Evolutionary conservation across 2,329 filamentous ascomycete species (phyloP).

Genomic region (Sporothrix brunneoviolacea): DNA sequence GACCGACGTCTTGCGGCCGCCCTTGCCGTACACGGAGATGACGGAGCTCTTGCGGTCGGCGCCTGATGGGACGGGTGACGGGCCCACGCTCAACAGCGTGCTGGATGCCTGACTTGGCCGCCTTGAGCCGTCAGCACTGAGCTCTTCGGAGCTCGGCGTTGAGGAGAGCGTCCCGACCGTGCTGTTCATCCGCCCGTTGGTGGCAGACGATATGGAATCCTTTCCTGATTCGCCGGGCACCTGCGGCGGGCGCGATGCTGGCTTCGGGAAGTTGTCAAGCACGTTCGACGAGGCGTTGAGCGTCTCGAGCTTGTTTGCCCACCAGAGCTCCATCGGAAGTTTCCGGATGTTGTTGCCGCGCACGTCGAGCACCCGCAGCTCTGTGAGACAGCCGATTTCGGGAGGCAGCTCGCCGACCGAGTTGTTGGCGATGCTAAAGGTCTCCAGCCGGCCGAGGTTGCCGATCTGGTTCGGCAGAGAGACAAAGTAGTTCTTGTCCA

Average conservation of each 20-base stretch:
- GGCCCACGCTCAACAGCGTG: constrained; percentile 66
- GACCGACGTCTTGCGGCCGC: constrained; percentile 77
- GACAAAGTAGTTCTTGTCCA: constrained; percentile 95
- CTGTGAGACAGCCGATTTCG: constrained; percentile 80
- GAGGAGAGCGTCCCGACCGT: constrained; percentile 40
- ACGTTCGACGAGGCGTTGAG: constrained; percentile 96
- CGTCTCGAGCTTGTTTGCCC: constrained; percentile 80
- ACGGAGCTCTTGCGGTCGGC: constrained; percentile 73
- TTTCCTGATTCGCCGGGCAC: constrained; percentile 39
- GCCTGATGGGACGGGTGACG: constrained; percentile 57
- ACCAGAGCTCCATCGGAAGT: constrained; percentile 92
- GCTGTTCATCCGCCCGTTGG: constrained; percentile 35
- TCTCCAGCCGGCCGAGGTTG: constrained; percentile 72
- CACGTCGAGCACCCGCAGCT: constrained; percentile 80
- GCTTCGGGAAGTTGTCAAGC: constrained; percentile 83
- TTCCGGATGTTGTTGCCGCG: constrained; percentile 89
- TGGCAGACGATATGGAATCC: constrained; percentile 27
- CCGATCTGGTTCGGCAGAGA: constrained; percentile 82
- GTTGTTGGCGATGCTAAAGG: constrained; percentile 92
- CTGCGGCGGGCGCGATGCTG: constrained; percentile 62
- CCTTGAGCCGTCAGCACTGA: constrained; percentile 51
- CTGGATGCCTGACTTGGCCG: constrained; percentile 81
- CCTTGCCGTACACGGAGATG: constrained; percentile 71
- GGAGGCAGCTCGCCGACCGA: constrained; percentile 74
- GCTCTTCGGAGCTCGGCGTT: constrained; percentile 71